These are phyloP conservation scores for Cadophora sp. DNA, from an alignment of 2,329 filamentous ascomycete species.

Conservation along the genomic window DNA sequence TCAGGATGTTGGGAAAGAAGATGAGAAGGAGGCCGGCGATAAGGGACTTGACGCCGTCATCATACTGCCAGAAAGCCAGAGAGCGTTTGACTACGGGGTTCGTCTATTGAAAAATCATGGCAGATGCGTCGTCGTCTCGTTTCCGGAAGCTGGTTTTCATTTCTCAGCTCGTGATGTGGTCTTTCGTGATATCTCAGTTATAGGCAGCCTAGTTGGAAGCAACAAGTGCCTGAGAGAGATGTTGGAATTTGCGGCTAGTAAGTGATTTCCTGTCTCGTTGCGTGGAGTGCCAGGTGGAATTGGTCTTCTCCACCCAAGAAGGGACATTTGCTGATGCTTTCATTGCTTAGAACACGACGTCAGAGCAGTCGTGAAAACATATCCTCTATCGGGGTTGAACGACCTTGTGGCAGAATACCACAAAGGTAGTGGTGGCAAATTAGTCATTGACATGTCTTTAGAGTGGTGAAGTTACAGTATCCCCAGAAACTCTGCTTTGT, in stretches of 20 bases:
- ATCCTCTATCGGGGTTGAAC: constrained; percentile 47
- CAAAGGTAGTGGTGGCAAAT: constrained; percentile 51
- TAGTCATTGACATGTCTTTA: constrained; percentile 48
- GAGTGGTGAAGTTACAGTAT: neutral
- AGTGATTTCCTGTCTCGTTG: neutral
- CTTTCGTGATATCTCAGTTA: constrained; percentile 52
- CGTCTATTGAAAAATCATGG: constrained; percentile 51
- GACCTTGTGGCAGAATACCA: constrained; percentile 53
- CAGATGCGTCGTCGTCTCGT: constrained; percentile 54
- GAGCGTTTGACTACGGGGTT: constrained; percentile 55
- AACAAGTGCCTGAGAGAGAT: constrained; percentile 49
- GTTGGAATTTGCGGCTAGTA: constrained; percentile 43
- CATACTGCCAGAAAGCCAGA: constrained; percentile 54
- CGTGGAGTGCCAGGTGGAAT: neutral
- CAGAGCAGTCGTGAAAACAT: constrained; percentile 46
- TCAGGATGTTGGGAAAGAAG: constrained; percentile 42
- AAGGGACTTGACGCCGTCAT: constrained; percentile 55
- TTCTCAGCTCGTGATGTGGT: constrained; percentile 51
- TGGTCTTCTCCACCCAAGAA: neutral
- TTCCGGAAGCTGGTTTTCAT: constrained; percentile 52
- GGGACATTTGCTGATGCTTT: neutral
- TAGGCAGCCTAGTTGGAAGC: constrained; percentile 51
- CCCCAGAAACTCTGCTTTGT: neutral
- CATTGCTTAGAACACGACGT: constrained; percentile 45
- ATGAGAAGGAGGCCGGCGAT: constrained; percentile 45